Conservation (phyloP, 805 yeast genomes). For the Kluyveromyces dobzhanskii region DNA sequence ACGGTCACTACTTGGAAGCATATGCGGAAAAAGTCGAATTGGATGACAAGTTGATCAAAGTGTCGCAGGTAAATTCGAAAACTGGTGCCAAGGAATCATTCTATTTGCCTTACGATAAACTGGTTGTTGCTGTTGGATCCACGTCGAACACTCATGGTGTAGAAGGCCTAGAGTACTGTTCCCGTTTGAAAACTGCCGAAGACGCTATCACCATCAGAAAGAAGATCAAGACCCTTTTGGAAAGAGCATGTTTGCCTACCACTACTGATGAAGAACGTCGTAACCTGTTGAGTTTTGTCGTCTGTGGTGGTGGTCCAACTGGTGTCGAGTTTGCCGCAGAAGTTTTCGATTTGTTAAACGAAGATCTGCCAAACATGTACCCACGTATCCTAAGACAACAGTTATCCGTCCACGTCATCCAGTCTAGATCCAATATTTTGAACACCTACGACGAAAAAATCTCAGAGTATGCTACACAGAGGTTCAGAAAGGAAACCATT, state of each 20-base stretch:
- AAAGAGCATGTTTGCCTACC: conserved; percentile 57
- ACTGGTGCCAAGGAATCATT: conserved; percentile 37
- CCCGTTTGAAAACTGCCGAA: conserved; percentile 56
- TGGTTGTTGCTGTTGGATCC: conserved; percentile 63
- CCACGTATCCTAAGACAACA: conserved; percentile 56
- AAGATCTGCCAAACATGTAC: conserved; percentile 48
- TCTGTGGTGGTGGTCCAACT: conserved; percentile 72
- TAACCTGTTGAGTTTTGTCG: conserved; percentile 50
- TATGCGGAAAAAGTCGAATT: conserved; percentile 51
- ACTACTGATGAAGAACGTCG: conserved; percentile 56
- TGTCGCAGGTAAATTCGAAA: conserved; percentile 35
- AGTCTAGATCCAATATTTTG: conserved; percentile 57
- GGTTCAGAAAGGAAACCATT: conserved; percentile 54
- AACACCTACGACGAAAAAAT: conserved; percentile 62
- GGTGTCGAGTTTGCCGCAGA: conserved; percentile 73
- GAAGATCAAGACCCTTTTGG: conserved; percentile 47
- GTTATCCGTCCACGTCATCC: conserved; percentile 59
- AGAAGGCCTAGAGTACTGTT: conserved; percentile 54
- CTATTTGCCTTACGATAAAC: conserved; percentile 64
- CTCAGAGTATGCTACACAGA: conserved; percentile 53
- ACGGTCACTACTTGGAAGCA: conserved; percentile 58
- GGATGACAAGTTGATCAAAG: conserved; percentile 49
- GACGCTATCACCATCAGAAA: conserved; percentile 52
- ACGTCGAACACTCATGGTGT: conserved; percentile 65
- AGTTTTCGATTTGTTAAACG: conserved; percentile 55